phyloP scores from a whole-genome alignment of 768 basidiomycete genomes.

The Amanita pseudoporphyria region DNA sequence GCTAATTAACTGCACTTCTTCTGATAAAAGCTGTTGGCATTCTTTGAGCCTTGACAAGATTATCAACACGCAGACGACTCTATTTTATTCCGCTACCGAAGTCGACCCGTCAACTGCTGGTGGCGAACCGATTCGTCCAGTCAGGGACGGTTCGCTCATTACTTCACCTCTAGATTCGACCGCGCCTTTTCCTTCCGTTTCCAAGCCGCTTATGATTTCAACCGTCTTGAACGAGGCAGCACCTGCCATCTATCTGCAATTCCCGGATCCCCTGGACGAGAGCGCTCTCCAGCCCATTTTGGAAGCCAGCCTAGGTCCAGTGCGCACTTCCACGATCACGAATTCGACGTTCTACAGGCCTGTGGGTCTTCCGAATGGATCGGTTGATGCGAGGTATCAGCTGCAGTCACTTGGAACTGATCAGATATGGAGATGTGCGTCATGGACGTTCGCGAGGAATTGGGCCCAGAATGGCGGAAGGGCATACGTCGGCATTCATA shows the following conservation, averaged over 20 bases:
- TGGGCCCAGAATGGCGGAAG: slow-evolving; percentile 58
- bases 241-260: slow-evolving; percentile 40
- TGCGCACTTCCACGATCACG: slow-evolving; percentile 33
- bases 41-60: slow-evolving; percentile 40
- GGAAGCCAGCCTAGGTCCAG: slow-evolving; percentile 33
- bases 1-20: slow-evolving; percentile 35
- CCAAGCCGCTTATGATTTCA: slow-evolving; percentile 63
- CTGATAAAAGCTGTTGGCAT: slow-evolving; percentile 40
- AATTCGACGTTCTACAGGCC: slow-evolving; percentile 38
- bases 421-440: slow-evolving; percentile 58
- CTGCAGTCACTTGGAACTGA: slow-evolving; percentile 58
- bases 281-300: slow-evolving; percentile 29
- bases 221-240: slow-evolving; percentile 69
- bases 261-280: slow-evolving; percentile 28
- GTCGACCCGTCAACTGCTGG: slow-evolving; percentile 46
- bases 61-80: slow-evolving; percentile 39
- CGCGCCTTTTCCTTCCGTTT: slow-evolving; percentile 45
- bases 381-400: slow-evolving; percentile 43
- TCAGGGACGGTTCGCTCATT: slow-evolving; percentile 59
- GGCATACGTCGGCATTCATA: slow-evolving; percentile 59
- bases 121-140: slow-evolving; percentile 55
- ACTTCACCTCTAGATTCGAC: slow-evolving; percentile 56
- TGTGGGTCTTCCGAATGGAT: slow-evolving; percentile 17
- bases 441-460: slow-evolving; percentile 60
- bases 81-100: slow-evolving; percentile 29